These are phyloP conservation scores for Hyphopichia homilentoma DNA, from an alignment of 805 yeast genomes.

Conservation along the genomic window DNA sequence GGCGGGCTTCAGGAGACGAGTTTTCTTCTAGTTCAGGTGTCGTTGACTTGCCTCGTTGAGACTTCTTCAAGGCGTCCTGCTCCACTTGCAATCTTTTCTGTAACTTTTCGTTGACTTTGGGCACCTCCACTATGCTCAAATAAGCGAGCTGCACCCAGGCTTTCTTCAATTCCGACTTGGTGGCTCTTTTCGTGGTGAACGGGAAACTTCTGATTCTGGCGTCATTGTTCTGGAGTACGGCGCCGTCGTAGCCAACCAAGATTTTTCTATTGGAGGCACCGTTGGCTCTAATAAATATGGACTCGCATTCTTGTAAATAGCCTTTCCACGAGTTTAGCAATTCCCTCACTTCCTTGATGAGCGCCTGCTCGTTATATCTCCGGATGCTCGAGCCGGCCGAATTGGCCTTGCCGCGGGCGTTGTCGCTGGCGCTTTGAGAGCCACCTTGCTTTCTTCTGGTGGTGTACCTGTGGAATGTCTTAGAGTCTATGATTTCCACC, in stretches of 20 bases:
- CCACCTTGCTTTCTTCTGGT: slow-evolving; percentile 98
- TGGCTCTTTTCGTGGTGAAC: slow-evolving; percentile 86
- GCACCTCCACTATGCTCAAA: slow-evolving; percentile 51
- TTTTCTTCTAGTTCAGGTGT: slow-evolving; percentile 10
- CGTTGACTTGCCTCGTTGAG: slow-evolving; percentile 18
- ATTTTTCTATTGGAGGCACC: slow-evolving; percentile 65
- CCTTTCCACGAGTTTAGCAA: slow-evolving; percentile 63
- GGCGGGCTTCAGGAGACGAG: slow-evolving; percentile 32
- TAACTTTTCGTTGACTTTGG: slow-evolving; percentile 40
- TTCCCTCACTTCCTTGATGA: slow-evolving; percentile 73
- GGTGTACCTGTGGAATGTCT: slow-evolving; percentile 91
- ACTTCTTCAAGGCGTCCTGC: slow-evolving; percentile 4
- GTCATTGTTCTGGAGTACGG: slow-evolving; percentile 52
- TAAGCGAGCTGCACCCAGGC: slow-evolving; percentile 81
- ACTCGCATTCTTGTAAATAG: slow-evolving; percentile 56
- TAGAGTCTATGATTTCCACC: slow-evolving; percentile 66
- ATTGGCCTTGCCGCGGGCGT: slow-evolving; percentile 90
- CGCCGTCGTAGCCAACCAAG: slow-evolving; percentile 63
- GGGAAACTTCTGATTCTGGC: slow-evolving; percentile 69
- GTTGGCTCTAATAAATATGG: slow-evolving; percentile 76
- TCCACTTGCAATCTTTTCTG: slow-evolving; percentile 12
- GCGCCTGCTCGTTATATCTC: slow-evolving; percentile 83
- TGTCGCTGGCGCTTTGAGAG: slow-evolving; percentile 88
- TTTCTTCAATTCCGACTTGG: slow-evolving; percentile 70
- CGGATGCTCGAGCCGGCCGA: slow-evolving; percentile 92